phyloP scores from a whole-genome alignment of 768 basidiomycete genomes.

The button mushroom (Agaricus bisporus) region DNA sequence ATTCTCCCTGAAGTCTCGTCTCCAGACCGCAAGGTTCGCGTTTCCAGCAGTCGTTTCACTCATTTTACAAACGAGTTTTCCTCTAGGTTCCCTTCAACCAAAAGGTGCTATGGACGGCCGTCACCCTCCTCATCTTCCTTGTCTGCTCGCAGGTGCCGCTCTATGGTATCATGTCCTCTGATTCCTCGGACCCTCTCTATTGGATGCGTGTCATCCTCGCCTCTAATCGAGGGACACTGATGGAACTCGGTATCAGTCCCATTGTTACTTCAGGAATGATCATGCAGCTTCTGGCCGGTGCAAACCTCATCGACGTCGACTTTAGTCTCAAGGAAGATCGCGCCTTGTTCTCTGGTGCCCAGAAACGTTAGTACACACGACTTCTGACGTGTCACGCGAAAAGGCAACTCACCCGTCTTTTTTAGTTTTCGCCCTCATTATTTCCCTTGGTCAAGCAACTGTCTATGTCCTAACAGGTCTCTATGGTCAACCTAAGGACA shows the following conservation, averaged over 20 bases:
- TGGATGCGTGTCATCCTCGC: conserved; percentile 99
- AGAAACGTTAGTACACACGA: conserved; percentile 69
- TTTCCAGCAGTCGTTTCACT: neutral
- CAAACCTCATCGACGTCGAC: conserved; percentile 96
- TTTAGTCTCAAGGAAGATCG: conserved; percentile 96
- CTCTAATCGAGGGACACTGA: conserved; percentile 95
- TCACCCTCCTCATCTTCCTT: conserved; percentile 98
- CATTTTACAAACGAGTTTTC: neutral
- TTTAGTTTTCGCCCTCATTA: conserved; percentile 93
- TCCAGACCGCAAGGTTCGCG: conserved; percentile 86
- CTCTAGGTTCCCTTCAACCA: conserved; percentile 93
- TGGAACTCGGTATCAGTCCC: conserved; percentile 98
- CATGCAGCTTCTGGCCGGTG: conserved; percentile 98
- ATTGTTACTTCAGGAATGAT: conserved; percentile 99
- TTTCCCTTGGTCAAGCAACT: conserved; percentile 92
- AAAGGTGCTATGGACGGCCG: conserved; percentile 98
- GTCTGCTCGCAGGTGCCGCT: conserved; percentile 99
- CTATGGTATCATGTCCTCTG: conserved; percentile 99
- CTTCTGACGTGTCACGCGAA: neutral
- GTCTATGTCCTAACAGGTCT: conserved; percentile 97
- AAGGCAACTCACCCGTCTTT: conserved; percentile 1
- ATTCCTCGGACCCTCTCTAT: conserved; percentile 97
- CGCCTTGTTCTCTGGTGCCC: conserved; percentile 91
- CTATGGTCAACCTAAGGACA: conserved; percentile 88
- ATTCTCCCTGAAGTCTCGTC: conserved; percentile 97